Conservation (phyloP, 345 rosid species). For the Brassica carinata region DNA sequence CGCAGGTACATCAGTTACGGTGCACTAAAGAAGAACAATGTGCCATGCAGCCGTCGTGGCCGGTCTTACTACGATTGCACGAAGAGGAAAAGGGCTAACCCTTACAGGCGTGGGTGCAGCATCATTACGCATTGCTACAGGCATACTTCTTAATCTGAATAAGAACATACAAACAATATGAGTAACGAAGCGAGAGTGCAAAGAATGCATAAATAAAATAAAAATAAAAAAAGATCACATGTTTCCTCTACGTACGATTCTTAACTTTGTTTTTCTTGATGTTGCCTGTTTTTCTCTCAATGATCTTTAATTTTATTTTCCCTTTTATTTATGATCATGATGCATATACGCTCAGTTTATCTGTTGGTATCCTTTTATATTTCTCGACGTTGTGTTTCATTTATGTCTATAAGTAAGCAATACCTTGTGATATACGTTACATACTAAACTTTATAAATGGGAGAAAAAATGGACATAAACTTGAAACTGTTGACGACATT, state of each 20-base stretch:
- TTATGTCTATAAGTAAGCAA: conserved; percentile 22
- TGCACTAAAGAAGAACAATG: conserved; percentile 41
- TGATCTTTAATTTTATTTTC: conserved; percentile 7
- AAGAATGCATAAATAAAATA: conserved; percentile 1
- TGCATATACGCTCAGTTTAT: conserved; percentile 29
- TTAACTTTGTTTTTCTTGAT: conserved; percentile 15
- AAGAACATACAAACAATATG: conserved; percentile 18
- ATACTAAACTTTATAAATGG: background rate
- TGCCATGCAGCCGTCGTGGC: conserved; percentile 54
- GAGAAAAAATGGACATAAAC: background rate
- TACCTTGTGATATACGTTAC: background rate
- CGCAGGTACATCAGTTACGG: conserved; percentile 51
- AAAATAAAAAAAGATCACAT: background rate
- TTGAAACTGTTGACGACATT: background rate
- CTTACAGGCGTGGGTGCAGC: conserved; percentile 59
- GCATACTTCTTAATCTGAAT: conserved; percentile 27
- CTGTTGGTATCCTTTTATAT: conserved; percentile 29
- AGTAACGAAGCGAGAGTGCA: conserved; percentile 26
- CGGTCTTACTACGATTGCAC: conserved; percentile 57
- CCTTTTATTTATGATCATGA: conserved; percentile 24
- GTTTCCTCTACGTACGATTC: conserved; percentile 28
- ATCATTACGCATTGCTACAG: conserved; percentile 52
- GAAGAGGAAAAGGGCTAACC: conserved; percentile 45
- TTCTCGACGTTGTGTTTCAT: conserved; percentile 21
- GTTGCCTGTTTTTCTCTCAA: conserved; percentile 2